Conservation (phyloP, 768 basidiomycete genomes). For the Serendipita sp. region DNA sequence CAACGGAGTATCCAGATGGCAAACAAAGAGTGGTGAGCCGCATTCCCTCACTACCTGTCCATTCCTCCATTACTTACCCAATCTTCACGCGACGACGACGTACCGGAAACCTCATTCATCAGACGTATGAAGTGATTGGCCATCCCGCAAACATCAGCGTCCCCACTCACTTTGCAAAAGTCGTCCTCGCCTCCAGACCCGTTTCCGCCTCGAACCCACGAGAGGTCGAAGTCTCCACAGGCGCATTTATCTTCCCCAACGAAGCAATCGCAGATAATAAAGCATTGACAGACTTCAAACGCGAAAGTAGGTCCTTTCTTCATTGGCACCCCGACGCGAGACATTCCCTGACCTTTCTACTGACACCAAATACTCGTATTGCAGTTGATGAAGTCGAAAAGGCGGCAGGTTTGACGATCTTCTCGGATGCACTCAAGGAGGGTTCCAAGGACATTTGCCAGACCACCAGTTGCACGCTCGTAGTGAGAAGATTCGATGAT, state of each 20-base stretch:
- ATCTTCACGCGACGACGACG: slow-evolving; percentile 7
- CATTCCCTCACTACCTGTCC: neutral
- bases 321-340: neutral
- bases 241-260: slow-evolving; percentile 94
- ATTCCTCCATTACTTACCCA: neutral
- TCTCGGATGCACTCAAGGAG: slow-evolving; percentile 64
- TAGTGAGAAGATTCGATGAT: slow-evolving; percentile 84
- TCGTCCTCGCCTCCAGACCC: slow-evolving; percentile 65
- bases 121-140: slow-evolving; percentile 94
- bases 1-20: slow-evolving; percentile 68
- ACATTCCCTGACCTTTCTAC: neutral
- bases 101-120: neutral
- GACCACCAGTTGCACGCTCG: slow-evolving; percentile 73
- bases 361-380: slow-evolving; percentile 7
- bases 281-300: slow-evolving; percentile 62
- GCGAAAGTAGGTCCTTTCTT: slow-evolving; percentile 43
- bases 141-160: slow-evolving; percentile 79
- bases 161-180: slow-evolving; percentile 97
- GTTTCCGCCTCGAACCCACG: slow-evolving; percentile 57
- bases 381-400: slow-evolving; percentile 85
- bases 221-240: slow-evolving; percentile 62
- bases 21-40: slow-evolving; percentile 85
- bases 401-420: slow-evolving; percentile 74
- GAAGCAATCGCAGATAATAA: slow-evolving; percentile 77
- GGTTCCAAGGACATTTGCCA: slow-evolving; percentile 77